Evolutionary conservation across 352 stramenopile species (phyloP).

Genomic region (Nothophytophthora sp.): DNA sequence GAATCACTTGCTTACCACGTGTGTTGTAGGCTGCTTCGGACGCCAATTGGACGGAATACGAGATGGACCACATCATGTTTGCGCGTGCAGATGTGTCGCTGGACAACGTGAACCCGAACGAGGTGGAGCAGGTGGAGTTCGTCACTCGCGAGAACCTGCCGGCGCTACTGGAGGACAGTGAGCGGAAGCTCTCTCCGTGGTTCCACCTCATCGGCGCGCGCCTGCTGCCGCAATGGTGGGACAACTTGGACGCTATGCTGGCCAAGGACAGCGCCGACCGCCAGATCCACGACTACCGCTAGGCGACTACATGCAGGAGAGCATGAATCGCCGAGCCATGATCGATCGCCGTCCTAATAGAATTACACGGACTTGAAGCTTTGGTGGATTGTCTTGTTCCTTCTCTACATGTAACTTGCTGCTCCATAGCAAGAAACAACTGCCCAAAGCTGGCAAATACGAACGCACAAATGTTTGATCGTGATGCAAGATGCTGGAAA

Average conservation of each 20-base stretch:
- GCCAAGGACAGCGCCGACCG: slow-evolving; percentile 47
- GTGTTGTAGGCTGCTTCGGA: slow-evolving; percentile 74
- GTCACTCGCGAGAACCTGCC: slow-evolving; percentile 70
- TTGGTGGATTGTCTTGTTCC: too few species aligned
- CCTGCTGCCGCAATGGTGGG: slow-evolving; percentile 74
- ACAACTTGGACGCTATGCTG: slow-evolving; percentile 63
- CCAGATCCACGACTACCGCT: slow-evolving; percentile 69
- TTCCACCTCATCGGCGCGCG: slow-evolving; percentile 78
- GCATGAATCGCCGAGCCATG: too few species aligned
- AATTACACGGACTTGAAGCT: too few species aligned
- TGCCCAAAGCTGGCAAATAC: slow-evolving; percentile 7
- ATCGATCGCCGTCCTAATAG: too few species aligned
- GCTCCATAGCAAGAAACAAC: too few species aligned
- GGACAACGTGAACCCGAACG: slow-evolving; percentile 91
- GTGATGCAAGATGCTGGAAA: slow-evolving; percentile 7
- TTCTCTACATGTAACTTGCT: too few species aligned
- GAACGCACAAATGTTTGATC: slow-evolving; percentile 5
- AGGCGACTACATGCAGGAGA: slow-evolving; percentile 5
- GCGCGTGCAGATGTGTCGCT: slow-evolving; percentile 82
- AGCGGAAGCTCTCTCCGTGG: slow-evolving; percentile 79
- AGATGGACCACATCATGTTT: slow-evolving; percentile 99
- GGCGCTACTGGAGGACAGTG: slow-evolving; percentile 52
- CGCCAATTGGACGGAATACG: slow-evolving; percentile 96
- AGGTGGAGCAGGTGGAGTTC: slow-evolving; percentile 92
- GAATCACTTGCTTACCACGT: too few species aligned